Base-by-base conservation (phyloP, 2,329 filamentous ascomycete genomes). In the Diaporthe capsici region DNA sequence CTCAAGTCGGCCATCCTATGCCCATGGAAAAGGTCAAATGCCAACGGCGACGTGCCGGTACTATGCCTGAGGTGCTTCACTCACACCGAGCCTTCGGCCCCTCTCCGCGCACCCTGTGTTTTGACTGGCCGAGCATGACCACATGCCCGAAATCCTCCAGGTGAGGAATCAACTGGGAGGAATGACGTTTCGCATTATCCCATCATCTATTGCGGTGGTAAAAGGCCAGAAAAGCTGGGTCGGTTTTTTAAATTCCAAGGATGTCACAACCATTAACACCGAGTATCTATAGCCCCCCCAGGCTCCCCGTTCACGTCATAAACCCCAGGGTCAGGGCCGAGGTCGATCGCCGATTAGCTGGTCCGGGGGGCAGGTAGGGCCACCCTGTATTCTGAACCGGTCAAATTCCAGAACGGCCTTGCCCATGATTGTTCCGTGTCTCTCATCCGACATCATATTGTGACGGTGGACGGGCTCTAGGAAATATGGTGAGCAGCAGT, bases 171-270 rank as follows among this genome's bases (percentile, higher is more conserved):
- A 39, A 25, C 28, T 39, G 22, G 20, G 22, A 51, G 13, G 7
- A 13, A 68, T 68, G 65, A 68, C 65, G 65, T 68, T 53, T 53
- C 65, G 65, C 47, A 70, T 55, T 42, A 55, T 68, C 31, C 53
- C 65, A 68, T 68, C 47, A 31, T 28, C 17, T 47, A 22, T 31
- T 28, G 15, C 20, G 7, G 15, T 47, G 12, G 15, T 47, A 22
- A 12, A 68, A 68, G 47, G 31, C 22, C 31, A 68, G 31, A 39
- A 37, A 51, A 42, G 42, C 65, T 55, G 47, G 65, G 65, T 42
- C 65, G 49, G 65, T 13, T 25, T 39, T 65, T 65, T 13, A 39
- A 47, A 55, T 65, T 28, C 49, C 65, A 55, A 55, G 65, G 17
- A 70, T 28, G n/a, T 31, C 34, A 39, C n/a, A 39, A 31, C 65